Evolutionary conservation across 306 rosid genomes (phyloP), one percentile per base, ranked within the genome.

Genomic region (Vigna unguiculata): DNA sequence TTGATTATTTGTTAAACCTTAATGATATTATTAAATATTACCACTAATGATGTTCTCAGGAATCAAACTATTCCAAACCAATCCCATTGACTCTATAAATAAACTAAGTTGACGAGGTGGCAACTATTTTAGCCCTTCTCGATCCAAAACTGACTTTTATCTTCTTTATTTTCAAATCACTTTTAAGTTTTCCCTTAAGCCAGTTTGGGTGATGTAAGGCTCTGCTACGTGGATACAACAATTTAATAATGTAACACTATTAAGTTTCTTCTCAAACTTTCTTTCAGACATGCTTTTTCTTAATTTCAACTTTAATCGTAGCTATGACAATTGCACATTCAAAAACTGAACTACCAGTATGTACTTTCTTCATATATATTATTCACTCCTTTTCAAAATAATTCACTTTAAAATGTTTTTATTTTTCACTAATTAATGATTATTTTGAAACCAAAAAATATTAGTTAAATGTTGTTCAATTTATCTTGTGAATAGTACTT

Each of bases 51-150:
- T 69, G 65, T 64, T 34, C 57, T n/a, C 55, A 3, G 58, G 68
- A 76, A 77, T 52, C 73, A 43, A 77, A 84, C 62, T 79, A n/a
- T n/a, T 71, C 21, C 3, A 76, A 76, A 64, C 74, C 2, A 43
- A 79, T 30, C 64, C 40, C 73, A 64, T 83, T 84, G 87, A 89
- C 87, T 75, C 68, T 51, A 11, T 65, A 57, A 49, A 11, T 65
- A 57, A 49, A 77, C 57, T 59, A 58, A 70, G 80, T 72, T 84
- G 86, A 82, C 83, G 8, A 16, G 48, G 13, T 62, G 58, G 70
- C 34, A 47, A 53, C 40, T 65, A 49, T 43, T 75, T 32, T 69
- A 72, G 19, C 25, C 0, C 19, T 66, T 40, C 68, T 80, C 49
- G 36, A 80, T 73, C 36, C 6, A 60, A 48, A 75, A 73, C 69